Evolutionary conservation across 1,139 yeast species (phyloP), one percentile per base, ranked within the genome.

Genomic region (Magnusiomyces suaveolens): DNA sequence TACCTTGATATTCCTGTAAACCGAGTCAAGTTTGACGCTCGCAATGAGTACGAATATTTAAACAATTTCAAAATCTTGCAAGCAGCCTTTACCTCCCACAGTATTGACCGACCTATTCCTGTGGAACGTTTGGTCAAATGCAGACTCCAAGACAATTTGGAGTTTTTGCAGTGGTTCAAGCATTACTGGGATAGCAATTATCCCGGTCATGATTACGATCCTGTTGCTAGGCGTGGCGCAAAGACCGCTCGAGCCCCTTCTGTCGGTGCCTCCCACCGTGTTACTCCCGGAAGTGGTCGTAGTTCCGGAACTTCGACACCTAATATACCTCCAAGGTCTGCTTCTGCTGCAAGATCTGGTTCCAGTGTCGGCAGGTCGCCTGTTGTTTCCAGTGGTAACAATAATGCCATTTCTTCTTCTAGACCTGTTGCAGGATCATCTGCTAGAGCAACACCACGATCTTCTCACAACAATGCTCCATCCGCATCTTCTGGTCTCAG

Each of bases 131-230:
- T 92, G 60, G 81, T 86, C 66, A 88, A 87, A 69, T 92, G 97
- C 71, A 78, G 88, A 62, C 79, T 92, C 63, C 98, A 92, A 69
- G 98, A 92, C 66, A 92, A 92, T 68, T 76, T 92, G 63, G 97
- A 90, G 71, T 84, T 92, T 64, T 73, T 92, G 60, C 98, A 92
- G 70, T 94, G 97, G 97, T 76, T 88, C 65, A 84, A 87, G 66
- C 78, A 79, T 64, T 83, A 76, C 64, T 92, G 97, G 97, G 75
- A 77, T 61, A 90, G 85, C 55, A 78, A 82, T 64, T 83, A 79
- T 65, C 85, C 84, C 54, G 84, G 87, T 57, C 76, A 77, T 26
- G 18, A 36, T 36, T 88, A 89, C 65, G 94, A 90, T 67, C 82
- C 96, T 2, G 46, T 55, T 36, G 50, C 52, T 23, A 48, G 52